Base-by-base conservation (phyloP, 306 rosid species). In the Erythrophleum fordii region DNA sequence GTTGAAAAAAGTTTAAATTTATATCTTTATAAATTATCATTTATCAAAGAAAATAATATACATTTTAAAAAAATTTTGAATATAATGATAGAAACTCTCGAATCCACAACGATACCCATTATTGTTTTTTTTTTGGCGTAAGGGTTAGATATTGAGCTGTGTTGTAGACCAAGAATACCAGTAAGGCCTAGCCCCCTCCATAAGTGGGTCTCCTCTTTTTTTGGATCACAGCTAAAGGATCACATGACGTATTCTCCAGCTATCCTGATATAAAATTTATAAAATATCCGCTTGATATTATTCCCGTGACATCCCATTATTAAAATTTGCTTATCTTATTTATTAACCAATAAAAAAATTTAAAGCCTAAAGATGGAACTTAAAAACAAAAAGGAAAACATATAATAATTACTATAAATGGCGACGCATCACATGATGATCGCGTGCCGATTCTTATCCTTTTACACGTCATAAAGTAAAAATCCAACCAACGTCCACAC, bases 361-460 rank as follows among this genome's bases (percentile, higher is more conserved):
- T 22, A 59, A 16, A 59, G 66, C 37, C 37, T 26, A 14, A 1
- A 26, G 11, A 23, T 58, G 37, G 35, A 58, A 10, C 13, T 10
- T 56, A 11, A 26, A 46, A 58, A 0, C 69, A 31, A 23, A 53
- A 22, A 17, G 10, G 31, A 66, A 20, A 31, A 39, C 61, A 42
- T 64, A 39, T 72, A 84, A 8, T 56, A 11, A 79, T n/a, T 59
- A 67, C 66, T 72, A 66, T 25, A 85, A 23, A 69, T 44, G 11
- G 35, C 13, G 6, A 3, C 55, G 37, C 83, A 73, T 72, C 94
- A 89, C 90, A 84, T 84, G 97, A 82, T 20, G 17, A 7, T 81
- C 93, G 81, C 92, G 87, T 92, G 97, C 85, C 75, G 83, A 90
- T 75, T 87, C 87, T 91, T 87, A 90, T 91, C 95, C 88, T 76